Evolutionary conservation across 176 grass and related monocot species (phyloP), one percentile per base, ranked within the genome.

Genomic region (Puccinellia tenuiflora): DNA sequence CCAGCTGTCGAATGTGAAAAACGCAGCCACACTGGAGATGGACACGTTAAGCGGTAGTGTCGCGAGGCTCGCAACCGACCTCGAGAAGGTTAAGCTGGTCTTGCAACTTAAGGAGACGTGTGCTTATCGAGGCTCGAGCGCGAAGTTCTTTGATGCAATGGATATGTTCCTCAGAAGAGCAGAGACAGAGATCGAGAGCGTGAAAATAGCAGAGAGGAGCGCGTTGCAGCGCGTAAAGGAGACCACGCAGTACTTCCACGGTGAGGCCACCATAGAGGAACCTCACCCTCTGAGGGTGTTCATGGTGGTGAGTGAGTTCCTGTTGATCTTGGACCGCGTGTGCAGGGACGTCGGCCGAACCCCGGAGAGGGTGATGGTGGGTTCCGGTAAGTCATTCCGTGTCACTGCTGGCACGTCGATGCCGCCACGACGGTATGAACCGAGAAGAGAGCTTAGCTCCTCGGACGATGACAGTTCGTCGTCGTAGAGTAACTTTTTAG

Each of bases 1-100:
- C n/a, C 86, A 96, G 77, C 84, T 96, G 35, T 92, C 82, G 30
- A 91, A 96, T 57, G 94, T 93, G 83, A 96, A 85, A 76, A 93
- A 86, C 25, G 94, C 94, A 4, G 86, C 91, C 65, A 81, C 79
- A 16, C 37, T 96, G 91, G 94, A 89, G 38, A 91, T 92, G 80
- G 55, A 91, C 17, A 47, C 82, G 5, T 39, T 93, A 42, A 79
- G 79, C 0, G 45, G 89, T 15, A 86, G 66, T 30, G 47, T 93
- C 45, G 68, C 37, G 38, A 87, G 87, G 82, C 86, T 93, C n/a
- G 68, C 88, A 69, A 67, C 52, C 5, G 88, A 85, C 24, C 88
- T 93, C 6, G 78, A 85, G 73, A 93, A 91, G 81, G 90, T 96
- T 15, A 89, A 50, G 46, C 71, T 80, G 46, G 84, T 93, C 47